phyloP scores from a whole-genome alignment of 805 yeast genomes.

The Zygoascus bituminiphila region DNA sequence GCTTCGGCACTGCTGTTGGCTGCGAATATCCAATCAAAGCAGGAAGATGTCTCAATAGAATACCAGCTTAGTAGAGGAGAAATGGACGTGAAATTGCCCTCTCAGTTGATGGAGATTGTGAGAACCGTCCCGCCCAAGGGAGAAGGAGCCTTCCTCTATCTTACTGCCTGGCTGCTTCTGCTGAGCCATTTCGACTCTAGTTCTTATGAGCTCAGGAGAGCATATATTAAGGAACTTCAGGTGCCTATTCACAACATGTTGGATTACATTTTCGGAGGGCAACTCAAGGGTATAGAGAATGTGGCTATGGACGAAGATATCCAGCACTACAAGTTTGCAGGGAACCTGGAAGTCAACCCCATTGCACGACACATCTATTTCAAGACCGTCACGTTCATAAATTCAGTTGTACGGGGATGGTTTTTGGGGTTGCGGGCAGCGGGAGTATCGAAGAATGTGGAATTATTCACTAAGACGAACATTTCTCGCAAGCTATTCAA shows the following conservation, averaged over 20 bases:
- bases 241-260: slow-evolving; percentile 44
- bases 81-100: slow-evolving; percentile 4
- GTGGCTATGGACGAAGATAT: slow-evolving; percentile 29
- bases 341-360: not conserved
- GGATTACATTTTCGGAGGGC: slow-evolving; percentile 31
- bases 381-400: slow-evolving; percentile 41
- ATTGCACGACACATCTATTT: slow-evolving; percentile 41
- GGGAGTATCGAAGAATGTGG: slow-evolving; percentile 51
- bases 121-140: slow-evolving; percentile 14
- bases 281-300: not conserved
- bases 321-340: slow-evolving; percentile 32
- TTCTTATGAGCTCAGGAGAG: slow-evolving; percentile 53
- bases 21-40: slow-evolving; percentile 1
- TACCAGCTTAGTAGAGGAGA: slow-evolving; percentile 31
- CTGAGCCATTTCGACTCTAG: slow-evolving; percentile 55
- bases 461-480: slow-evolving; percentile 49
- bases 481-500: slow-evolving; percentile 59
- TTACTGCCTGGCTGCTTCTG: slow-evolving; percentile 54
- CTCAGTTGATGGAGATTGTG: slow-evolving; percentile 3
- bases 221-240: slow-evolving; percentile 50
- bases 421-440: slow-evolving; percentile 60
- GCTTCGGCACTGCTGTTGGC: not conserved
- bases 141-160: slow-evolving; percentile 23
- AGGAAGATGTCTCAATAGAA: slow-evolving; percentile 20
- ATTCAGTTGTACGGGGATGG: slow-evolving; percentile 48